phyloP scores from a whole-genome alignment of 495 filamentous ascomycete genomes.

The Lepraria neglecta region DNA sequence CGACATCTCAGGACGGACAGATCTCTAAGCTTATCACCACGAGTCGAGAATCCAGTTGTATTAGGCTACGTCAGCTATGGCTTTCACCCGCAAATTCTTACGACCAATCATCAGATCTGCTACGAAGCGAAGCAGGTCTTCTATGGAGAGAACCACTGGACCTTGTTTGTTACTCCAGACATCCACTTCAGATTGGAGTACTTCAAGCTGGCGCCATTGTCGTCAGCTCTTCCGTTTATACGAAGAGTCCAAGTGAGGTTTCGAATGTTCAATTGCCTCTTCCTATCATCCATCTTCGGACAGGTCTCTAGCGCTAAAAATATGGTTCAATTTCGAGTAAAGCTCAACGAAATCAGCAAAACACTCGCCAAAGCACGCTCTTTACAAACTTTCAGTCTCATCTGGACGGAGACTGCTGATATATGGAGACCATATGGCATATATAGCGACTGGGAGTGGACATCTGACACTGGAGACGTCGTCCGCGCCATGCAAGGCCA shows the following conservation, averaged over 20 bases:
- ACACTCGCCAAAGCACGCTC: background rate
- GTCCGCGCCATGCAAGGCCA: background rate
- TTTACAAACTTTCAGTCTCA: constrained; percentile 7
- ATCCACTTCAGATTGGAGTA: background rate
- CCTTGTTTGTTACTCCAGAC: constrained; percentile 6
- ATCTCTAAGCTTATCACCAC: background rate
- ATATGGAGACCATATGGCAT: too few species aligned
- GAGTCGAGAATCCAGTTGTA: background rate
- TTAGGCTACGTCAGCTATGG: constrained; percentile 16
- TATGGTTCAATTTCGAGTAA: background rate
- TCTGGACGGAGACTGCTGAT: constrained; percentile 8
- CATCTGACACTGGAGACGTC: background rate
- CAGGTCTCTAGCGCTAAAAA: background rate
- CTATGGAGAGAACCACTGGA: constrained; percentile 14
- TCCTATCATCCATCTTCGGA: too few species aligned
- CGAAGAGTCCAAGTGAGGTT: constrained; percentile 13
- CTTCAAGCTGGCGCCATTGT: background rate
- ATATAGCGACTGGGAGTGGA: background rate
- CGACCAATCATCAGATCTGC: background rate
- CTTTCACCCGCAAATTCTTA: constrained; percentile 9
- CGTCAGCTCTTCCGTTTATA: constrained; percentile 4
- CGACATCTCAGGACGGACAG: constrained; percentile 4
- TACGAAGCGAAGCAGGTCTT: constrained; percentile 18
- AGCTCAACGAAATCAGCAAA: background rate
- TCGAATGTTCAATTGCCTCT: background rate